These are phyloP conservation scores for Marasmius fiardii DNA, from an alignment of 1,284 basidiomycete species.

Conservation along the genomic window DNA sequence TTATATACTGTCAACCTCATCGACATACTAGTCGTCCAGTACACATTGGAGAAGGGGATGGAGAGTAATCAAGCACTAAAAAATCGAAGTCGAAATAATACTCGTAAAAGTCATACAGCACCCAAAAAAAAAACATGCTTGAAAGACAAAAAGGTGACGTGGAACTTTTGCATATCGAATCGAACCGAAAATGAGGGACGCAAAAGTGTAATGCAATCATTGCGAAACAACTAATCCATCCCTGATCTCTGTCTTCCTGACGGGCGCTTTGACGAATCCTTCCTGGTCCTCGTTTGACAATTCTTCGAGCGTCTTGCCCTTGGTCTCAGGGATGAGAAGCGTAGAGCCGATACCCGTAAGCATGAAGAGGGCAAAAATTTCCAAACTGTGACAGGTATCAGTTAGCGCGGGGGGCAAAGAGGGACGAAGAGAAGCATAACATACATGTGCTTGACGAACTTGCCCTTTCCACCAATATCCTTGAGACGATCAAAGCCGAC, in stretches of 20 bases:
- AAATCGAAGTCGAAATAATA: too few species aligned
- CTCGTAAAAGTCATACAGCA: too few species aligned
- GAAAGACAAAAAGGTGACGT: too few species aligned
- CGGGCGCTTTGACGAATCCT: constrained; percentile 42
- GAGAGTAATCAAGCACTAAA: too few species aligned
- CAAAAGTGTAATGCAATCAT: not conserved
- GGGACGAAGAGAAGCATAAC: constrained; percentile 21
- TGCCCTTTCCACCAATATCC: constrained; percentile 61
- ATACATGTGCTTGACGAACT: constrained; percentile 63
- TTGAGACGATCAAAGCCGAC: constrained; percentile 72
- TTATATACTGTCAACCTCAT: too few species aligned
- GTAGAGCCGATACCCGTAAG: constrained; percentile 77
- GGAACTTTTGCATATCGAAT: too few species aligned
- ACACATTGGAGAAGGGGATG: too few species aligned
- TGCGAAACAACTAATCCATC: constrained; percentile 4
- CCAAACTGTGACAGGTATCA: constrained; percentile 35
- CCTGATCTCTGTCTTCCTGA: not conserved
- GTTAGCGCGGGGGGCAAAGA: not conserved
- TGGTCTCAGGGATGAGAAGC: constrained; percentile 76
- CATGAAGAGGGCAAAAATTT: constrained; percentile 80
- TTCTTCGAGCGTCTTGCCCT: constrained; percentile 64
- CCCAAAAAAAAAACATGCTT: too few species aligned
- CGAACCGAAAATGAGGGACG: too few species aligned
- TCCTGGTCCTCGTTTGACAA: constrained; percentile 69
- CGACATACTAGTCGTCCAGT: too few species aligned